Evolutionary conservation across 129 eudicot species (phyloP).

Genomic region (Helichrysum umbraculigerum): DNA sequence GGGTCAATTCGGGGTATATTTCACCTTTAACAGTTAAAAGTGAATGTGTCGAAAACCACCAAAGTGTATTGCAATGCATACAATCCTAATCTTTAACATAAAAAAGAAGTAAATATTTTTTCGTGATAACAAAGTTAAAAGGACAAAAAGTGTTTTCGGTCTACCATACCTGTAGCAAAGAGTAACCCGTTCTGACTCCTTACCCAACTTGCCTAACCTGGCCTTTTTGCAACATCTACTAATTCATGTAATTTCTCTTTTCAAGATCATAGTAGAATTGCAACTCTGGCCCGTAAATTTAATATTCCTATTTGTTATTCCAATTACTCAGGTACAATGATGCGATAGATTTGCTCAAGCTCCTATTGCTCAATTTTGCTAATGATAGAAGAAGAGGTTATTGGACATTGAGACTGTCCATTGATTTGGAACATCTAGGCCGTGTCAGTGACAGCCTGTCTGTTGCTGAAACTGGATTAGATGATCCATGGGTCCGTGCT

Average conservation of each 20-base stretch:
- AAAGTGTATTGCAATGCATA: too few relatives aligned
- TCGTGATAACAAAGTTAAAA: neutral
- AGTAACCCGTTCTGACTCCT: neutral
- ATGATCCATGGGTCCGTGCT: constrained; percentile 93
- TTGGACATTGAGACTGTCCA: constrained; percentile 89
- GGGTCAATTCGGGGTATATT: neutral
- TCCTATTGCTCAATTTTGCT: constrained; percentile 48
- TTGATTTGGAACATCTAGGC: constrained; percentile 83
- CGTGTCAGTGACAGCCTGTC: constrained; percentile 72
- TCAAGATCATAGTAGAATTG: too few relatives aligned
- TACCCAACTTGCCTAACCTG: neutral
- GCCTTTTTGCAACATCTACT: neutral
- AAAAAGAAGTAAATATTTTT: too few relatives aligned
- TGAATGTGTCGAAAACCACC: too few relatives aligned
- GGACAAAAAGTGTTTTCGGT: neutral
- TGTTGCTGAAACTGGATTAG: constrained; percentile 74
- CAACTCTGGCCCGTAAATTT: neutral
- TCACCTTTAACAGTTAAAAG: too few relatives aligned
- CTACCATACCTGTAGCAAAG: neutral
- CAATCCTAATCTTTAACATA: too few relatives aligned
- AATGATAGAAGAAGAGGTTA: constrained; percentile 93
- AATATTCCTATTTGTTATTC: neutral
- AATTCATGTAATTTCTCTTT: too few relatives aligned
- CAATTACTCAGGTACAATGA: constrained; percentile 58
- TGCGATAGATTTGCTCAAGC: constrained; percentile 68